Evolutionary conservation across 768 basidiomycete species (phyloP), one percentile per base, ranked within the genome.

Genomic region (Tephrocybe sp.): DNA sequence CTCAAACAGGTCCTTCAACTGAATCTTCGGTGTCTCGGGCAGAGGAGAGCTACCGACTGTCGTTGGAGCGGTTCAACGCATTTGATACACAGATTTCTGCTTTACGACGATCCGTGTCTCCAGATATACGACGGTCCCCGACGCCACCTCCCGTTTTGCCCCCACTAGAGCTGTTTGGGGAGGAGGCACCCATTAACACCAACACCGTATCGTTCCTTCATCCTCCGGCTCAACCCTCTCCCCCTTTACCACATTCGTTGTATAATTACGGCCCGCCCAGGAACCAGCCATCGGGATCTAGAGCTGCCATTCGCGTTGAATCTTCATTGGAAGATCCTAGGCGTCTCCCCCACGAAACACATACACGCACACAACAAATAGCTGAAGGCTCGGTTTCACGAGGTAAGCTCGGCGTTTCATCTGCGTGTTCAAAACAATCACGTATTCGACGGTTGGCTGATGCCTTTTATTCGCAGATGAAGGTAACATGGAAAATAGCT

Each of bases 81-180:
- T 81, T 82, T 51, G 78, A 83, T 57, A 70, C 68, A 45, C 71
- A 81, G 42, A 80, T 80, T 38, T 71, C 75, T 52, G 70, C 70
- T 16, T 61, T 80, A 52, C 72, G 77, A 22, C 69, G 65, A 47
- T 73, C 72, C 29, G 65, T 67, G 41, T 61, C 67, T 12, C 61
- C 63, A 8, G 42, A 36, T 21, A 42, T 54, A 0, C 51, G 63
- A 21, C 61, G 63, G 8, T 55, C 61, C 2, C 54, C 60, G 13
- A 61, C 69, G 1, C 63, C 68, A 21, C 69, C 68, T 18, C 68
- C 65, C 25, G 67, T 65, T 0, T 56, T 73, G 34, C 70, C 71
- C 1, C 71, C 71, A 11, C 65, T 73, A 25, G 57, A 60, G n/a
- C 57, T 69, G 9, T 52, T 57, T 4, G 60, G 59, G 18, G 62